These are phyloP conservation scores for Aureobasidium sp. DNA, from an alignment of 2,329 filamentous ascomycete species.

Conservation along the genomic window DNA sequence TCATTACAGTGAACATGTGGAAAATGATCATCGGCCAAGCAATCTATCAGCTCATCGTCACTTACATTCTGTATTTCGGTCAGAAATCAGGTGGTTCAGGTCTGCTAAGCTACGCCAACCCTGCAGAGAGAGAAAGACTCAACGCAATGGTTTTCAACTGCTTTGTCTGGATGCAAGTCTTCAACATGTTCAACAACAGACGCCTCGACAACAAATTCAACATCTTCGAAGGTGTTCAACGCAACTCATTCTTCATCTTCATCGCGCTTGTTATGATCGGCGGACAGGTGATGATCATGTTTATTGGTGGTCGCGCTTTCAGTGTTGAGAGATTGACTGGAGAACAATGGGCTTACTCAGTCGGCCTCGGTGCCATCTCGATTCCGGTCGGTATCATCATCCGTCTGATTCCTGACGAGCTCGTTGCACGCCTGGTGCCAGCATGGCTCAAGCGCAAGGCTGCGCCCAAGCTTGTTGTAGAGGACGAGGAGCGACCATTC, in stretches of 20 bases:
- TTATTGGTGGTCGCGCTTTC: conserved; percentile 75
- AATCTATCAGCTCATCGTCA: conserved; percentile 73
- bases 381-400: conserved; percentile 76
- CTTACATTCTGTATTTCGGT: conserved; percentile 77
- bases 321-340: conserved; percentile 60
- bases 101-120: conserved; percentile 52
- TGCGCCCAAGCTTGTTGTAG: conserved; percentile 34
- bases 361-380: conserved; percentile 76
- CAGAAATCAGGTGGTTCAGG: conserved; percentile 32
- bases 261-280: conserved; percentile 85
- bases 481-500: conserved; percentile 34
- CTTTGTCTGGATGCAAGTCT: conserved; percentile 99
- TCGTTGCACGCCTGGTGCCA: conserved; percentile 41
- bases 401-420: conserved; percentile 70
- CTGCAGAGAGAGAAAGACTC: conserved; percentile 44
- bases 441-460: conserved; percentile 31
- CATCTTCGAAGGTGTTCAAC: conserved; percentile 79
- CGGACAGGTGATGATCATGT: conserved; percentile 83
- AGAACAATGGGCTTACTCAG: conserved; percentile 79
- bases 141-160: conserved; percentile 91
- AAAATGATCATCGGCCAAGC: conserved; percentile 97
- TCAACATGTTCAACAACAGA: conserved; percentile 96
- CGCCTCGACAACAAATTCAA: conserved; percentile 93
- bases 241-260: conserved; percentile 80
- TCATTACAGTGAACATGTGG: conserved; percentile 92